A percentile compares a stretch with the other conserved stretches of the same genome.
phyloP scores from a whole-genome alignment of 441 rosid genomes.

The Arabidopsis lyrata region DNA sequence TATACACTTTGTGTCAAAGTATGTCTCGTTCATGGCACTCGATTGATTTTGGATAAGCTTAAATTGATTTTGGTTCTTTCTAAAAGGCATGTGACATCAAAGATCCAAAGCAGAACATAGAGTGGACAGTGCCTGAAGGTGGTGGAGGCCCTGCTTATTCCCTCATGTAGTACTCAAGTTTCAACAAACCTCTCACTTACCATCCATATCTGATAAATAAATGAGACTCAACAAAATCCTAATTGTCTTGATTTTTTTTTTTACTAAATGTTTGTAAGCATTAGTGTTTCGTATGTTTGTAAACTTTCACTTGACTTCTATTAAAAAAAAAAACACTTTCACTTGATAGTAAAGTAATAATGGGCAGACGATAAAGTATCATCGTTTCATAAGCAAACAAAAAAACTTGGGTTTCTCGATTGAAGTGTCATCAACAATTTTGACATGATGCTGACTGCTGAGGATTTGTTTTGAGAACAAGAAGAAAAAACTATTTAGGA shows the following conservation, averaged over 20 bases:
- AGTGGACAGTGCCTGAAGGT: slow-evolving; percentile 98
- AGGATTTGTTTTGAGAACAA: neutral
- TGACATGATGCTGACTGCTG: neutral
- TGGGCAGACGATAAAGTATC: neutral
- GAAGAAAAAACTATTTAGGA: neutral
- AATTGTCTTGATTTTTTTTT: neutral
- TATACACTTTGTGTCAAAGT: neutral
- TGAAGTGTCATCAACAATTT: slow-evolving; percentile 2
- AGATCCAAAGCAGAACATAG: slow-evolving; percentile 93
- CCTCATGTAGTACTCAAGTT: slow-evolving; percentile 54
- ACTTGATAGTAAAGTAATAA: neutral
- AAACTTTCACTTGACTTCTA: neutral
- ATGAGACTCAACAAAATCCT: slow-evolving; percentile 5
- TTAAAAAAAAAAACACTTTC: neutral
- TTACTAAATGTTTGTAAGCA: slow-evolving; percentile 6
- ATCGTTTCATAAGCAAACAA: neutral
- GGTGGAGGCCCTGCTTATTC: slow-evolving; percentile 97
- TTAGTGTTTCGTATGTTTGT: slow-evolving; percentile 10
- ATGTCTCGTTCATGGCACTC: slow-evolving; percentile 5
- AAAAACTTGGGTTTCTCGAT: neutral
- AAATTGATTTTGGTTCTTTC: neutral
- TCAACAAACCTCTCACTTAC: neutral
- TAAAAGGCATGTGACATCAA: slow-evolving; percentile 90
- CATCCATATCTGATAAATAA: slow-evolving; percentile 14
- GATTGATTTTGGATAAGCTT: neutral